These are phyloP conservation scores for Aspergillus asperescens DNA, from an alignment of 495 filamentous ascomycete species.

Conservation along the genomic window DNA sequence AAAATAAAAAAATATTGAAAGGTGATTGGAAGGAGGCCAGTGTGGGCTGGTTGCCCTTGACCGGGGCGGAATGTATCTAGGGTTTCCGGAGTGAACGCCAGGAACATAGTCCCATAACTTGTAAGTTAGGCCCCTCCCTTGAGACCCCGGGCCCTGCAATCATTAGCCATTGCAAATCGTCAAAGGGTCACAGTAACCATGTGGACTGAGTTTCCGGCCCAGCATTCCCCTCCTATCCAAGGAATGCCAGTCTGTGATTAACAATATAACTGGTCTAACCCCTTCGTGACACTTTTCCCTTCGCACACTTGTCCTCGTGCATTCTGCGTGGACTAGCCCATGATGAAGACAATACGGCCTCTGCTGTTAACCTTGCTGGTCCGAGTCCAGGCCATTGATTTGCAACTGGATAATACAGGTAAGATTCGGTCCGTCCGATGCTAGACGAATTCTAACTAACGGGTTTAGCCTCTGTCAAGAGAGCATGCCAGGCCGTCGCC, in stretches of 20 bases:
- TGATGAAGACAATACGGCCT: slow-evolving; percentile 17
- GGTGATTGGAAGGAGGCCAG: no score
- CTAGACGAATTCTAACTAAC: background rate
- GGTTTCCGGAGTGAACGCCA: no score
- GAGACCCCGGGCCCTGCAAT: no score
- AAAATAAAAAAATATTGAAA: no score
- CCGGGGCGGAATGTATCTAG: no score
- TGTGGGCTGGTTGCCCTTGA: no score
- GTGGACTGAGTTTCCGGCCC: background rate
- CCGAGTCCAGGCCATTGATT: slow-evolving; percentile 18
- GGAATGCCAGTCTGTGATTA: background rate
- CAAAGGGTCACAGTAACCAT: background rate
- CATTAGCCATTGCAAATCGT: no score
- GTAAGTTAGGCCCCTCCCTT: no score
- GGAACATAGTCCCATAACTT: no score
- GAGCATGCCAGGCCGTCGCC: slow-evolving; percentile 37
- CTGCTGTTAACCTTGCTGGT: slow-evolving; percentile 11
- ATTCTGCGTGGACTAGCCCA: background rate
- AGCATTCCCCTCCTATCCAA: background rate
- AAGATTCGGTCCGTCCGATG: background rate
- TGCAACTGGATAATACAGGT: slow-evolving; percentile 19
- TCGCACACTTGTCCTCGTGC: background rate
- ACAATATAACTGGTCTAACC: background rate
- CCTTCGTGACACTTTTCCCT: background rate
- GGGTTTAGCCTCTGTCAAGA: slow-evolving; percentile 44